These are phyloP conservation scores for Syzygium malaccense DNA, from an alignment of 441 rosid species.

Conservation along the genomic window DNA sequence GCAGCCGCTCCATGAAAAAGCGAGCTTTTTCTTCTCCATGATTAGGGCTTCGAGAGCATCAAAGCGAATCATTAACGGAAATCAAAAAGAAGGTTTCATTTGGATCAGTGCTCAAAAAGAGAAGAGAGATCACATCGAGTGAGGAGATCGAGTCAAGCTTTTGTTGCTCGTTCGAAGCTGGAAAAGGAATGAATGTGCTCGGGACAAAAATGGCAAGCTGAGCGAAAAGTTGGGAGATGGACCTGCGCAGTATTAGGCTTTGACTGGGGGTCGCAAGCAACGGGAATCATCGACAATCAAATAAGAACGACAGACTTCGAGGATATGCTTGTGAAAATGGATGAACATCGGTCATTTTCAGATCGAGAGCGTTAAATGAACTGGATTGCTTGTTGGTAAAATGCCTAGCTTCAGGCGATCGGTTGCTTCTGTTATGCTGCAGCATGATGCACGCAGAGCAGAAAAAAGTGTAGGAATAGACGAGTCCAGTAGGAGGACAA, in stretches of 20 bases:
- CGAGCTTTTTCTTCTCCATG: not conserved
- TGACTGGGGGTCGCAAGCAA: not conserved
- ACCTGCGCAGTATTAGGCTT: not conserved
- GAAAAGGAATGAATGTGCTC: not conserved
- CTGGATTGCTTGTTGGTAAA: not conserved
- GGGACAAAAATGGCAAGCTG: not conserved
- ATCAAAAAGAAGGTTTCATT: not conserved
- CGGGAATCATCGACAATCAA: not conserved
- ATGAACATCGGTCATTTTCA: not conserved
- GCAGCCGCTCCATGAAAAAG: not conserved
- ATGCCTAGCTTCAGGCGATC: not conserved
- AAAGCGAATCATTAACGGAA: not conserved
- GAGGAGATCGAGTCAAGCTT: not conserved
- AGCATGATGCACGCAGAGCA: not conserved
- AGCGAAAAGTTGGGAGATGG: not conserved
- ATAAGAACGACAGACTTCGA: not conserved
- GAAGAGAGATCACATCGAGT: not conserved
- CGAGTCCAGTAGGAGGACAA: not conserved
- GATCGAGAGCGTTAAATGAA: not conserved
- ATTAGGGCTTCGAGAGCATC: not conserved
- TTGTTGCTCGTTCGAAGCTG: not conserved
- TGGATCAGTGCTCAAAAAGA: not conserved
- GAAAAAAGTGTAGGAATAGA: not conserved
- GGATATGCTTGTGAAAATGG: not conserved
- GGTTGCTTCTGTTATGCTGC: not conserved